phyloP scores from a whole-genome alignment of 164 flowering plant species.

The Vitis cinerea region DNA sequence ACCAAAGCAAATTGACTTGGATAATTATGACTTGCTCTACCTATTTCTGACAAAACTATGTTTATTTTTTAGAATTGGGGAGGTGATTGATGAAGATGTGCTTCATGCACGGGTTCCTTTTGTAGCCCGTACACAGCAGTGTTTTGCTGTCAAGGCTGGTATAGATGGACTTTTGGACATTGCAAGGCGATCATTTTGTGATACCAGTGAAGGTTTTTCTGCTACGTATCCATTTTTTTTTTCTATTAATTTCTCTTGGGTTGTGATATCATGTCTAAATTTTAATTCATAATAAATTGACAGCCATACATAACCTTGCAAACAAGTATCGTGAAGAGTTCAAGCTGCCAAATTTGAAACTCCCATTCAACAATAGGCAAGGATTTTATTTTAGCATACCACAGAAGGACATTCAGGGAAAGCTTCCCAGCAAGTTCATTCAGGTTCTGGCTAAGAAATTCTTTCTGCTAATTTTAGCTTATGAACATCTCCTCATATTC shows the following conservation, averaged over 20 bases:
- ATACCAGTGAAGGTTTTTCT: constrained; percentile 89
- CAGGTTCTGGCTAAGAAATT: constrained; percentile 55
- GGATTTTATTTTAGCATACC: constrained; percentile 95
- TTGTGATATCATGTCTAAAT: not conserved
- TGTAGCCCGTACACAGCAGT: constrained; percentile 96
- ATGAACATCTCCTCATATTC: not conserved
- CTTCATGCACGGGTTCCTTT: constrained; percentile 96
- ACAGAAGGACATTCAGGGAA: constrained; percentile 81
- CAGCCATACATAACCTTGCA: constrained; percentile 96
- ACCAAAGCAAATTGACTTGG: not conserved
- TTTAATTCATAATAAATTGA: constrained; percentile 12
- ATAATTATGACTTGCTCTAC: not conserved
- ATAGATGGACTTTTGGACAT: constrained; percentile 95
- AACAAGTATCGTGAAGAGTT: constrained; percentile 88
- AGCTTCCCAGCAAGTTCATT: constrained; percentile 87
- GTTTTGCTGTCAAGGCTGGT: constrained; percentile 99
- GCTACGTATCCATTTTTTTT: not conserved
- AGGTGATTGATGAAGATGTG: constrained; percentile 93
- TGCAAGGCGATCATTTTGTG: constrained; percentile 92
- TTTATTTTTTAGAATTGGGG: constrained; percentile 60
- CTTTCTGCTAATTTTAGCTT: not conserved
- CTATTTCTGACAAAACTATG: not conserved
- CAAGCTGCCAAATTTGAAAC: constrained; percentile 83
- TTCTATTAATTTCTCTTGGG: not conserved
- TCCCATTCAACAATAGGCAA: constrained; percentile 92